These are phyloP conservation scores for barley (Hordeum vulgare) DNA, from an alignment of 176 grass and related monocot species.

Conservation along the genomic window MorexV3_pseudomolecules_assembly NC_058524.1:56660172-56660671, in stretches of 20 bases:
- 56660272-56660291: background rate
- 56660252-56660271: conserved; percentile 67
- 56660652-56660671: conserved; percentile 91
- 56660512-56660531: conserved; percentile 31
- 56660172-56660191: conserved; percentile 8
- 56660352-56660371: conserved; percentile 82
- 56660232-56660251: conserved; percentile 45
- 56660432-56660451: conserved; percentile 98
- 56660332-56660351: background rate
- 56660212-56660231: conserved; percentile 57
- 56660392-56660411: conserved; percentile 91
- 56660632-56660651: conserved; percentile 99
- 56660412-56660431: conserved; percentile 96
- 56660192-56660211: conserved; percentile 41
- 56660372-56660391: conserved; percentile 92
- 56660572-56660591: conserved; percentile 40
- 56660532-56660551: background rate
- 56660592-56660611: conserved; percentile 97
- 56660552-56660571: background rate
- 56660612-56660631: conserved; percentile 84
- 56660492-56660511: conserved; percentile 79
- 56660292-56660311: background rate
- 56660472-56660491: conserved; percentile 91
- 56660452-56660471: conserved; percentile 95
- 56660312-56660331: background rate